Conservation (phyloP, 768 basidiomycete genomes). For the Flagelloscypha sp. region DNA sequence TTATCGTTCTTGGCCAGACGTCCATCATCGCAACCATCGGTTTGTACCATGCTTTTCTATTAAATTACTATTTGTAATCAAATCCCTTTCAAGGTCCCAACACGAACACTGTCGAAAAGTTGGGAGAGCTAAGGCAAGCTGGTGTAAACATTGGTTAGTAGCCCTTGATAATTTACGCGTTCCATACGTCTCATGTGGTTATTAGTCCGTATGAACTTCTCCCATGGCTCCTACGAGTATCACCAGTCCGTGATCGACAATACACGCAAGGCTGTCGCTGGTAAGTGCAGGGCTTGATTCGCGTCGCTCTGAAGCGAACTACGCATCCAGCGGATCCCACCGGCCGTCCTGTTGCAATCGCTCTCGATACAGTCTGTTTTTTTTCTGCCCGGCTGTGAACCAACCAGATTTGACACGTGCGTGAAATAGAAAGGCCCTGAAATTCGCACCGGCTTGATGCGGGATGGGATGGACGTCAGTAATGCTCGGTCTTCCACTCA, state of each 20-base stretch:
- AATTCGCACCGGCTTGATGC: conserved; percentile 94
- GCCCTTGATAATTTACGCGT: background rate
- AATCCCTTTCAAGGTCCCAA: conserved; percentile 67
- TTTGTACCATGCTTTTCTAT: conserved; percentile 24
- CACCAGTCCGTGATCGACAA: conserved; percentile 99
- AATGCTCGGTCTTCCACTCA: conserved; percentile 2
- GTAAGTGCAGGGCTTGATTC: conserved; percentile 40
- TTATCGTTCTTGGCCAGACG: conserved; percentile 45
- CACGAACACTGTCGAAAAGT: conserved; percentile 85
- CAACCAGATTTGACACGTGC: no score
- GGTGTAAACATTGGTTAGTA: conserved; percentile 95
- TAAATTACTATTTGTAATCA: conserved; percentile 8
- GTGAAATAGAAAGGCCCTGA: conserved; percentile 98
- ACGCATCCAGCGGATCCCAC: conserved; percentile 44
- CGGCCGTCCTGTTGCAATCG: conserved; percentile 94
- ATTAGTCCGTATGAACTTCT: conserved; percentile 99
- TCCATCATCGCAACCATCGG: conserved; percentile 99
- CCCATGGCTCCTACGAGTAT: conserved; percentile 96
- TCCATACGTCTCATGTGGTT: conserved; percentile 7
- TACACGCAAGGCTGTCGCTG: conserved; percentile 74
- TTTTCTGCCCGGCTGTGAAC: background rate
- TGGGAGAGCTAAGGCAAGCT: conserved; percentile 74
- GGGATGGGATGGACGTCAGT: conserved; percentile 77
- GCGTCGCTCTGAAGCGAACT: conserved; percentile 9
- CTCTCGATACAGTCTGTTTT: conserved; percentile 82